Evolutionary conservation across 1,284 basidiomycete species (phyloP).

Genomic region (Sporisorium graminicola): DNA sequence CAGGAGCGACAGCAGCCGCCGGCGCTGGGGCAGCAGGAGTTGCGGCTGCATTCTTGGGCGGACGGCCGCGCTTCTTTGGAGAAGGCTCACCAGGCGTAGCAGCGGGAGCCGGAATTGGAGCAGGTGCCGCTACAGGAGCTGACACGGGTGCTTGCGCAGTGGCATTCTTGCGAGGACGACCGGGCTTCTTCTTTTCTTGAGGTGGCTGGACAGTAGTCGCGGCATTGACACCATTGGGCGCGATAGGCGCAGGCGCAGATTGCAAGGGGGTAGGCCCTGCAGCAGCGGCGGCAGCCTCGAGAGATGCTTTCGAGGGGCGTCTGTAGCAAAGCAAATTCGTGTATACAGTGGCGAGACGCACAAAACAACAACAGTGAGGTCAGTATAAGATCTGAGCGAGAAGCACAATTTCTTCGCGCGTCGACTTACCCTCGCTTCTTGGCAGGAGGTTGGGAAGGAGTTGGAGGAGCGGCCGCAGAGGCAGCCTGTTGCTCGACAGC

Average conservation of each 20-base stretch:
- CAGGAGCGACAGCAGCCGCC: neutral
- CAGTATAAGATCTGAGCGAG: neutral
- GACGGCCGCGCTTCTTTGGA: conserved; percentile 38
- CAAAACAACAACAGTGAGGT: neutral
- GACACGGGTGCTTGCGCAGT: conserved; percentile 13
- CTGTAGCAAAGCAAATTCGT: conserved; percentile 5
- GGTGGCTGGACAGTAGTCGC: conserved; percentile 6
- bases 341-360: neutral
- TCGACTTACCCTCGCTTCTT: conserved; percentile 47
- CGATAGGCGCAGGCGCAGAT: neutral
- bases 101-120: conserved; percentile 5
- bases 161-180: conserved; percentile 33
- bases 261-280: conserved; percentile 5
- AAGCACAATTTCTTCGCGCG: neutral
- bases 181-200: conserved; percentile 25
- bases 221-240: conserved; percentile 11
- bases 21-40: conserved; percentile 4
- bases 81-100: conserved; percentile 9
- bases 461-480: conserved; percentile 1
- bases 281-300: conserved; percentile 15
- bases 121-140: conserved; percentile 8
- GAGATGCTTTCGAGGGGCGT: conserved; percentile 33
- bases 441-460: conserved; percentile 20
- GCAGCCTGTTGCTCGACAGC: conserved; percentile 15
- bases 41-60: conserved; percentile 27